Percentiles rank a stretch among this genome's conserved stretches.
These are phyloP conservation scores for Salvia hispanica DNA, from an alignment of 257 asterid species.

Conservation along the genomic window DNA sequence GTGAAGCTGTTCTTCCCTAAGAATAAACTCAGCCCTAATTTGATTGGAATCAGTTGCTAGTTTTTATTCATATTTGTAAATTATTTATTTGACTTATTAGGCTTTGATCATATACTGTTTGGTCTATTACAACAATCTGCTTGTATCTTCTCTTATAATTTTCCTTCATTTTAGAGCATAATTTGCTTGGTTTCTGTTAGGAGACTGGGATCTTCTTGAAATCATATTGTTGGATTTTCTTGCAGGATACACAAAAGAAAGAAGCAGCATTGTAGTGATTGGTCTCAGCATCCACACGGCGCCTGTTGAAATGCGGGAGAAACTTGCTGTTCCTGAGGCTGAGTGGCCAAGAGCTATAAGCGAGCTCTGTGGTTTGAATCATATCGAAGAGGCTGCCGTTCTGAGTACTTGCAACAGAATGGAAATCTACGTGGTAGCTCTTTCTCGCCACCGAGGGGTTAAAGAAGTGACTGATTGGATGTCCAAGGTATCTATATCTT, in stretches of 20 bases:
- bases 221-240: conserved; percentile 16
- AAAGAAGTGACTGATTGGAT: conserved; percentile 98
- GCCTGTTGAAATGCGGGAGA: conserved; percentile 92
- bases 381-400: conserved; percentile 96
- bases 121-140: neutral
- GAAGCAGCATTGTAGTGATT: conserved; percentile 84
- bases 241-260: conserved; percentile 84
- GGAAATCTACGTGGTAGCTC: conserved; percentile 93
- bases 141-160: neutral
- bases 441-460: conserved; percentile 89
- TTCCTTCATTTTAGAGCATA: neutral
- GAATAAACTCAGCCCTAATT: neutral
- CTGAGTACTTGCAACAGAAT: conserved; percentile 94
- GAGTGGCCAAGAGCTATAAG: conserved; percentile 92
- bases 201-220: conserved; percentile 12
- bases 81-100: neutral
- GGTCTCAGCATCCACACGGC: conserved; percentile 86
- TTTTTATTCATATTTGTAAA: neutral
- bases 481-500: conserved; percentile 65
- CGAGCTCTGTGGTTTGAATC: conserved; percentile 81
- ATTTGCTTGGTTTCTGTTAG: neutral
- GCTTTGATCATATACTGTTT: neutral
- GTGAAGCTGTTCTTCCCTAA: neutral
- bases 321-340: conserved; percentile 92
- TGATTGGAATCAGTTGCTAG: neutral